These are phyloP conservation scores for Phaffia rhodozyma DNA, from an alignment of 1,284 basidiomycete genomes.

Conservation along the genomic window DNA sequence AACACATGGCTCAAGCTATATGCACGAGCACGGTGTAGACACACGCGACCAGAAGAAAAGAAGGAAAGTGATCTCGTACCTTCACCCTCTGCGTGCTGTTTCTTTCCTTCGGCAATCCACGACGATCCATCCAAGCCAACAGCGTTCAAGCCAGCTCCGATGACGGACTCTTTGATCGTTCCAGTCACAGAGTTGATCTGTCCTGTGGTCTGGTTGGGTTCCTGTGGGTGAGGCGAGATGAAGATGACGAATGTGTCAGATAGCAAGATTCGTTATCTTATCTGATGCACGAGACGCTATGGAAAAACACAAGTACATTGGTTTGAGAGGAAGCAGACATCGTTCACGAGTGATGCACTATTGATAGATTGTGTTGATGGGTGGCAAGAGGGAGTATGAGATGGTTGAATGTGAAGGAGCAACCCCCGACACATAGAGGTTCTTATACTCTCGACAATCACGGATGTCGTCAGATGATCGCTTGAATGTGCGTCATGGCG, in stretches of 20 bases:
- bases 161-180: background rate
- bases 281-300: background rate
- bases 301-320: background rate
- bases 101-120: constrained; percentile 3
- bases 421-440: no score
- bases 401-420: no score
- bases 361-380: no score
- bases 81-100: constrained; percentile 10
- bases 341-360: background rate
- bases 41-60: background rate
- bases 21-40: no score
- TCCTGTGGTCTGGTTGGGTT: constrained; percentile 3
- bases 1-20: no score
- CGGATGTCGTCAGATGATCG: no score
- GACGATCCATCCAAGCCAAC: background rate
- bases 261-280: background rate
- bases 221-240: background rate
- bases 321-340: constrained; percentile 11
- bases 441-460: no score
- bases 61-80: background rate
- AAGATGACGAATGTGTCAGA: background rate
- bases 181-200: constrained; percentile 9
- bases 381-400: no score
- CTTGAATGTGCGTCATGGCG: no score
- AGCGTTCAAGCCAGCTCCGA: background rate